Percentiles rank a stretch among this genome's conserved stretches.
These are phyloP conservation scores for Dryas drummondii DNA, from an alignment of 306 rosid species.

Conservation along the genomic window DNA sequence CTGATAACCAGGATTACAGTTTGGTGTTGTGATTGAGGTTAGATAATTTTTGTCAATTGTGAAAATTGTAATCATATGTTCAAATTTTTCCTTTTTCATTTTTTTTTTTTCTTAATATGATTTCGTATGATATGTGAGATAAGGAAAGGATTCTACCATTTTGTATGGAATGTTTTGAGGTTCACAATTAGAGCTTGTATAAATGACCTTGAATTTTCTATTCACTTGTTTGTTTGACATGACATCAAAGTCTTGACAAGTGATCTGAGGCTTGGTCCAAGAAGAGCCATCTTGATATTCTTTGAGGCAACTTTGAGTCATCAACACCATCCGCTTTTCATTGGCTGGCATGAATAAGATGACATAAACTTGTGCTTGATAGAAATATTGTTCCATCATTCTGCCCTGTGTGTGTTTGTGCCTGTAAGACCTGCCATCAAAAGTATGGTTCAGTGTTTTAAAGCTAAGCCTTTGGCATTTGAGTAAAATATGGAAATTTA, in stretches of 20 bases:
- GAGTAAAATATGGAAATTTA: neutral
- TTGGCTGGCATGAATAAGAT: neutral
- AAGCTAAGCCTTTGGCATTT: neutral
- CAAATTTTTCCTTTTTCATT: slow-evolving; percentile 2
- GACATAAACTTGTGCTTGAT: neutral
- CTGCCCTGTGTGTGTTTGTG: neutral
- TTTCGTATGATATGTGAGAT: slow-evolving; percentile 12
- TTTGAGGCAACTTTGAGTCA: slow-evolving; percentile 5
- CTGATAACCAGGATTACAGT: slow-evolving; percentile 28
- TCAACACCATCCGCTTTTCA: neutral
- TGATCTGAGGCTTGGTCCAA: slow-evolving; percentile 15
- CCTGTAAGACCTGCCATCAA: neutral
- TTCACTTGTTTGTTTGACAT: slow-evolving; percentile 30
- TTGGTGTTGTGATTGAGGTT: slow-evolving; percentile 23
- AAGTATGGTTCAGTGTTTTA: neutral
- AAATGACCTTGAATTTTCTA: slow-evolving; percentile 25
- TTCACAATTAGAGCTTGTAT: slow-evolving; percentile 15
- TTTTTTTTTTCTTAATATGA: neutral
- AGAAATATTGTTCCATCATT: neutral
- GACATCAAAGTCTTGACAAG: slow-evolving; percentile 22
- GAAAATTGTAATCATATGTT: slow-evolving; percentile 38
- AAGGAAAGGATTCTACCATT: slow-evolving; percentile 9
- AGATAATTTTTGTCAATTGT: slow-evolving; percentile 13
- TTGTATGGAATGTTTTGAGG: slow-evolving; percentile 17
- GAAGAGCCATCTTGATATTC: slow-evolving; percentile 18